Percentiles rank a stretch among this genome's conserved stretches.
Conservation (phyloP, 768 basidiomycete species). For the Termitomyces titanicus region DNA sequence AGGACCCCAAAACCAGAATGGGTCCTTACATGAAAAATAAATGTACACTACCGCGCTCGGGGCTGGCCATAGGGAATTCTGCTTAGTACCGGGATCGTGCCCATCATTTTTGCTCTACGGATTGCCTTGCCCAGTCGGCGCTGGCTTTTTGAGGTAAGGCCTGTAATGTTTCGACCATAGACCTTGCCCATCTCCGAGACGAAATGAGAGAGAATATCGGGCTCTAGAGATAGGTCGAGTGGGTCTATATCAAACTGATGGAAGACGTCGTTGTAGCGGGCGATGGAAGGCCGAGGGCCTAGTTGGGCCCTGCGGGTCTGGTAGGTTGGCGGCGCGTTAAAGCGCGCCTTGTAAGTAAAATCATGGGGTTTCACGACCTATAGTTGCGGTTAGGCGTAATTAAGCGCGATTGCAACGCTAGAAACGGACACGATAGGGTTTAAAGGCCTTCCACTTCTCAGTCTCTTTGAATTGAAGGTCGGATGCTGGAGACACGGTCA, state of each 20-base stretch:
- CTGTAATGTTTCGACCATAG: constrained; percentile 59
- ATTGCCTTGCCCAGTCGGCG: constrained; percentile 80
- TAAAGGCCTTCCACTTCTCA: constrained; percentile 20
- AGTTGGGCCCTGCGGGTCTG: constrained; percentile 34
- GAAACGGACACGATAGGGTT: constrained; percentile 17
- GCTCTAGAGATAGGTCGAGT: constrained; percentile 61
- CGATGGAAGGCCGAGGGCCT: constrained; percentile 52
- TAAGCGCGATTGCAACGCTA: not conserved
- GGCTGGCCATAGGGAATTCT: too few species aligned
- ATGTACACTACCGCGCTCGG: too few species aligned
- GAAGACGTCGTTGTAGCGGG: constrained; percentile 64
- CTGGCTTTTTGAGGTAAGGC: constrained; percentile 76
- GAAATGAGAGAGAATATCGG: constrained; percentile 51
- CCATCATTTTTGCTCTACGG: constrained; percentile 88
- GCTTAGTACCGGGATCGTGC: constrained; percentile 64
- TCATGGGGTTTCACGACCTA: constrained; percentile 22
- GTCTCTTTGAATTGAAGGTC: not conserved
- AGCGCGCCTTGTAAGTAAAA: constrained; percentile 26
- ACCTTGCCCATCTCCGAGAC: constrained; percentile 83
- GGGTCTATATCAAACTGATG: constrained; percentile 73
- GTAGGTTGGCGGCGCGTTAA: constrained; percentile 17
- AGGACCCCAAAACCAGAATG: constrained; percentile 16
- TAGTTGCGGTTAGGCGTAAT: not conserved
- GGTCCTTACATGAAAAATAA: too few species aligned
- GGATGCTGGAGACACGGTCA: constrained; percentile 2